Conservation (phyloP, 1,284 basidiomycete genomes). For the Lignosus rhinocerotis region DNA sequence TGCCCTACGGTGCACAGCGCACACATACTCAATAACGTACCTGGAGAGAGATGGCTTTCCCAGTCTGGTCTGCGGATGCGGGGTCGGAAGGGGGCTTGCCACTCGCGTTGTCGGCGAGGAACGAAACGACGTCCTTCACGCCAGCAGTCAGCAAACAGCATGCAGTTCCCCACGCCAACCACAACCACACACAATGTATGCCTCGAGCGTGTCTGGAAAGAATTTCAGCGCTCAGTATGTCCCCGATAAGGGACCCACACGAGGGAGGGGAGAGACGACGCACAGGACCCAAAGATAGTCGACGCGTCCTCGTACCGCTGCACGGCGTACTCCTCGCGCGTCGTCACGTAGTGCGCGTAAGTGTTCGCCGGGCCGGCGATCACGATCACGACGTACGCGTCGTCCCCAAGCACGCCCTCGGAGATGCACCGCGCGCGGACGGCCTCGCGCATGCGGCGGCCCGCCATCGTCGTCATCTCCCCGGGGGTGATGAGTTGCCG, state of each 20-base stretch:
- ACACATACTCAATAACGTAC: slow-evolving; percentile 34
- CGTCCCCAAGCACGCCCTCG: slow-evolving; percentile 57
- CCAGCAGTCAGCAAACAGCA: background rate
- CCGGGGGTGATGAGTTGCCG: slow-evolving; percentile 45
- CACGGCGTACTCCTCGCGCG: slow-evolving; percentile 72
- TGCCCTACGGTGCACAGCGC: background rate
- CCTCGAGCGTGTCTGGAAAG: slow-evolving; percentile 64
- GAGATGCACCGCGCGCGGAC: slow-evolving; percentile 65
- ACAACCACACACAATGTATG: slow-evolving; percentile 54
- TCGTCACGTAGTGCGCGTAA: slow-evolving; percentile 77
- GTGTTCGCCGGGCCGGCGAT: slow-evolving; percentile 81
- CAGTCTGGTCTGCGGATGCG: slow-evolving; percentile 66
- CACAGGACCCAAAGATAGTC: slow-evolving; percentile 77
- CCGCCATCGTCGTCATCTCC: slow-evolving; percentile 39
- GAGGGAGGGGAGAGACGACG: slow-evolving; percentile 29
- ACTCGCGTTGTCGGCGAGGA: slow-evolving; percentile 52
- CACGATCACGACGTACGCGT: slow-evolving; percentile 76
- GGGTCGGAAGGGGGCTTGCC: slow-evolving; percentile 59
- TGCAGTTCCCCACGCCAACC: background rate
- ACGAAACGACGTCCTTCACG: slow-evolving; percentile 57
- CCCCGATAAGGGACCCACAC: too few species aligned
- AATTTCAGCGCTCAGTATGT: background rate
- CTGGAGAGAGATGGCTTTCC: slow-evolving; percentile 68
- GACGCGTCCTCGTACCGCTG: slow-evolving; percentile 85
- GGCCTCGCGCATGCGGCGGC: slow-evolving; percentile 50